Evolutionary conservation across 2,329 filamentous ascomycete genomes (phyloP), one percentile per base, ranked within the genome.

Genomic region (Mycosphaerella arachidis): DNA sequence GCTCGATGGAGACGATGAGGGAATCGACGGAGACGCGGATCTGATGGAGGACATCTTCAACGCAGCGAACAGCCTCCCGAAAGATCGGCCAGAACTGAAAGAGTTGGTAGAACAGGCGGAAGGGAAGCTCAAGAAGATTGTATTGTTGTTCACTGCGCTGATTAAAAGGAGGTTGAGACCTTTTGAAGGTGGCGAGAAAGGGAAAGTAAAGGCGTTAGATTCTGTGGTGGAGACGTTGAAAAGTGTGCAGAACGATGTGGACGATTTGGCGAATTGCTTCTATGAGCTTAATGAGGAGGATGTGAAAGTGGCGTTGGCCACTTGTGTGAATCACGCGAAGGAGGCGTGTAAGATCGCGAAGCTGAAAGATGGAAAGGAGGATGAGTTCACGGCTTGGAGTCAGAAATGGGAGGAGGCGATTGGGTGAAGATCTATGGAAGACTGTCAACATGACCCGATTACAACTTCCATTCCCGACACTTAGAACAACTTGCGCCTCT

Each of bases 311-410:
- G 76, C 76, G 24, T 81, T 91, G 76, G 79, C 83, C 4, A 77
- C 81, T 45, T 87, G 86, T 67, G 85, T 86, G 61, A 75, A 78
- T 1, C 81, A 85, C 54, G 86, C 88, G 0, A 82, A 83, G 65
- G 77, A 74, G 0, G 82, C 81, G 0, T 80, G 82, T 0, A 80
- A 84, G 58, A 70, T 87, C 52, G 74, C 90, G 12, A 77, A 78
- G 53, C 76, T 79, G 60, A 79, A 81, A 89, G 75, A 82, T 2
- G 86, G 82, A 0, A 75, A 82, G 51, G 80, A 83, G 18, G 92
- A 96, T 68, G 90, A 88, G 68, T 96, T 95, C 70, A 88, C 86
- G 0, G 79, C 83, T 16, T 96, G 92, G 92, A 85, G 82, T n/a
- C 79, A 77, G 53, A 84, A 82, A 54, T 86, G 82, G 82, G 60